Evolutionary conservation across 805 yeast species (phyloP), one percentile per base, ranked within the genome.

Genomic region (Candida awuae): DNA sequence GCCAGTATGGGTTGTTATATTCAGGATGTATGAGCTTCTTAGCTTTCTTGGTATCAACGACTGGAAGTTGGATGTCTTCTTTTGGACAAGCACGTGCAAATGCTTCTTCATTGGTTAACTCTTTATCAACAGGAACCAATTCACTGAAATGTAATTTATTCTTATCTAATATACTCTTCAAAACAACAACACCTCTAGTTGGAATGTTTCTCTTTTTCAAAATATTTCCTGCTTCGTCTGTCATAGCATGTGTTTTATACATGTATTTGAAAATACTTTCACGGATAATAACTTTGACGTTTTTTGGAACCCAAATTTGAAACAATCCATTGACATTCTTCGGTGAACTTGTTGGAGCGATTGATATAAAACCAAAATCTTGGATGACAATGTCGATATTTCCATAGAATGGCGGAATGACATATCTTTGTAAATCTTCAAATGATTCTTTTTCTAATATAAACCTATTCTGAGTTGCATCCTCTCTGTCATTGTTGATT

Each of bases 381-480:
- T 73, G 74, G 8, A 83, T 48, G 2, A 83, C 80, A 20, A 83
- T 50, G 49, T 83, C 94, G 8, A 83, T 60, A 4, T 71, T 54
- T 0, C 90, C 90, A 42, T 59, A 63, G 48, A 82, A 82, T n/a
- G 85, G 84, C 0, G 92, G 90, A 4, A 83, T 64, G 2, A 72
- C 63, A 45, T 68, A 78, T 41, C 75, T 59, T 1, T 53, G 58
- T 46, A 67, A 51, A 2, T 61, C 52, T 1, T 54, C 48, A 28
- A 50, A 52, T 22, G 66, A 64, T 39, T 44, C 44, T 2, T 39
- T 34, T 4, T 42, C 43, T 4, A 59, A 51, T 2, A 40, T 21
- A 39, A 44, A 58, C 8, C 52, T 36, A 3, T 42, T 21, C 7
- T 39, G 47, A 27, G 61, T 30, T 2, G 63, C 60, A 8, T 46